phyloP scores from a whole-genome alignment of 495 filamentous ascomycete species.

The Choiromyces venosus region DNA sequence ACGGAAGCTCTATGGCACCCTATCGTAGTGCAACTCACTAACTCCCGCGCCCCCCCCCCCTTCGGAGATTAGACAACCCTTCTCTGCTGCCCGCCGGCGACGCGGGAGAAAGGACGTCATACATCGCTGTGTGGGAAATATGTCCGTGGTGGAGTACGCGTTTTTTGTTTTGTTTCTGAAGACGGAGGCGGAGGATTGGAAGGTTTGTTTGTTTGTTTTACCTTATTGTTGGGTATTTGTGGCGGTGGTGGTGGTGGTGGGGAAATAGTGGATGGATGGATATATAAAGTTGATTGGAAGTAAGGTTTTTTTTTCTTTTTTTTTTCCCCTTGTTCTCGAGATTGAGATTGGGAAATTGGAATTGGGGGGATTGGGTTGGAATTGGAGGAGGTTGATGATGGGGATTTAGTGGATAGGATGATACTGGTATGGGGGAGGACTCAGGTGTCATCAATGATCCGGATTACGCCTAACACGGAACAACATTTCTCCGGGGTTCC shows the following conservation, averaged over 20 bases:
- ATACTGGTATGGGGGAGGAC: not conserved
- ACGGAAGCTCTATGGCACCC: not conserved
- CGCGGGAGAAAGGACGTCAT: not conserved
- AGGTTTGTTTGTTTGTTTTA: not conserved
- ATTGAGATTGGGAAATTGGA: not conserved
- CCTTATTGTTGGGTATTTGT: too few species aligned
- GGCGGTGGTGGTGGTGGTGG: constrained; percentile 1
- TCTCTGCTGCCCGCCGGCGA: not conserved
- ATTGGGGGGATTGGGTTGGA: not conserved
- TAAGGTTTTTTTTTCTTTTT: not conserved
- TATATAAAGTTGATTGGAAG: not conserved
- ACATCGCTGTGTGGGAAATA: not conserved
- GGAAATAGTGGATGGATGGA: too few species aligned
- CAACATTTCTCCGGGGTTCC: not conserved
- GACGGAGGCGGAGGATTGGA: not conserved
- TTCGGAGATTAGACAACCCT: not conserved
- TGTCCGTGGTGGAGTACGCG: not conserved
- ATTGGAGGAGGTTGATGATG: not conserved
- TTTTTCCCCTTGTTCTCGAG: too few species aligned
- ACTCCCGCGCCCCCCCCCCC: too few species aligned
- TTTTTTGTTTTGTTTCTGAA: too few species aligned
- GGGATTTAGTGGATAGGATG: not conserved
- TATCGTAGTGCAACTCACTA: not conserved
- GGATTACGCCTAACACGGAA: not conserved
- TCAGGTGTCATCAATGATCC: not conserved